Evolutionary conservation across 2,329 filamentous ascomycete species (phyloP).

Genomic region (Diaporthe sp.): DNA sequence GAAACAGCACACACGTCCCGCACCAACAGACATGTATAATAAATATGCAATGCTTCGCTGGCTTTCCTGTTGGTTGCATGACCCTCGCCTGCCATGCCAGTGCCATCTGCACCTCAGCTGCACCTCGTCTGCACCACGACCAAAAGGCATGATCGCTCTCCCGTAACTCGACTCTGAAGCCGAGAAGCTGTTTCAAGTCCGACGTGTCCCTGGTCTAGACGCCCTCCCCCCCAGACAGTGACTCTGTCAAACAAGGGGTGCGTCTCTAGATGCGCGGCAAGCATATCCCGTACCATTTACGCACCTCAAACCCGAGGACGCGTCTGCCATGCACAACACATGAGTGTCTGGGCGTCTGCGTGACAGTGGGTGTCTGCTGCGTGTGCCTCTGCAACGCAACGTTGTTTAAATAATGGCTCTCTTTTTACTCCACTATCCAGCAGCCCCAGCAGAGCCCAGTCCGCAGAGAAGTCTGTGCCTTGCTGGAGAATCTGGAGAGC

Average conservation of each 20-base stretch:
- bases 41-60: conserved; percentile 2
- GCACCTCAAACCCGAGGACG: conserved; percentile 2
- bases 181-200: conserved; percentile 21
- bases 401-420: not conserved
- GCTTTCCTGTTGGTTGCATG: not conserved
- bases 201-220: conserved; percentile 7
- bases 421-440: not conserved
- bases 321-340: not conserved
- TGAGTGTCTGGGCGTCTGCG: not conserved
- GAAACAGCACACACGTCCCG: not conserved
- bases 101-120: conserved; percentile 10
- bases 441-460: conserved; percentile 9
- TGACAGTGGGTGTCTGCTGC: not conserved
- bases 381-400: not conserved
- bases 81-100: not conserved
- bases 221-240: not conserved
- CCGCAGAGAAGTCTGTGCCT: conserved; percentile 14
- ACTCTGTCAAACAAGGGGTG: conserved; percentile 13
- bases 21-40: not conserved
- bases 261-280: conserved; percentile 8
- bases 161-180: conserved; percentile 9
- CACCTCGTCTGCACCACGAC: conserved; percentile 13
- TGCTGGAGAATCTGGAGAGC: not conserved
- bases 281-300: conserved; percentile 15
- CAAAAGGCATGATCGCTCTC: not conserved